Evolutionary conservation across 2,329 filamentous ascomycete genomes (phyloP), one percentile per base, ranked within the genome.

Genomic region (Diaporthe sp.): DNA sequence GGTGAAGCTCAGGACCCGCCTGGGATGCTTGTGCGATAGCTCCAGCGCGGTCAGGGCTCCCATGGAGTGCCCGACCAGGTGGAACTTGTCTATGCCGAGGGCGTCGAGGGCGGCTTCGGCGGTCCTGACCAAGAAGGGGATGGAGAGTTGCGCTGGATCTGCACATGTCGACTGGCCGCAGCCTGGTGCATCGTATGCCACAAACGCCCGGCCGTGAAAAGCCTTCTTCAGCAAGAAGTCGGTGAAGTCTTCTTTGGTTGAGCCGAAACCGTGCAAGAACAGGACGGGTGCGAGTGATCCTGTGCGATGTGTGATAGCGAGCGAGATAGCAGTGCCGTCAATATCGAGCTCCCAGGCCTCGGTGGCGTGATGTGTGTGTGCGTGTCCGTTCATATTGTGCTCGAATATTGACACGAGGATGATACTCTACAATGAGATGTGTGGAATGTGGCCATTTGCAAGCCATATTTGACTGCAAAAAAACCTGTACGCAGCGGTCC

Each of bases 161-260:
- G 57, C 34, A 25, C 57, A 42, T 39, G 34, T 59, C 19, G 57
- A 59, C 17, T 59, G 57, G 31, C 57, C 57, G 12, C 57, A 59
- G 57, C 57, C 57, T 39, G 57, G 57, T 25, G 57, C 57, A 25
- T 59, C 57, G 57, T 59, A 59, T 39, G 57, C 57, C 31, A 59
- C 57, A 28, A 59, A 59, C 13, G 34, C 57, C 19, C 57, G 57
- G 8, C 22, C 22, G 10, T 5, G 13, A n/a, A 59, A 59, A 1
- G 9, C 5, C 34, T 59, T 59, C 4, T 37, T 59, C 31, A 59
- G 57, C 8, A 59, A 12, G 10, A 59, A 59, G 31, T 59, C 57
- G 19, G 34, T 2, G 22, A 59, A 59, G 57, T 59, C 57, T 59
- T 59, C 57, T 25, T 59, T 59, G 22, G 57, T 59, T 0, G 57